Evolutionary conservation across 2,329 filamentous ascomycete genomes (phyloP).

Genomic region (Helicocarpus griseus): DNA sequence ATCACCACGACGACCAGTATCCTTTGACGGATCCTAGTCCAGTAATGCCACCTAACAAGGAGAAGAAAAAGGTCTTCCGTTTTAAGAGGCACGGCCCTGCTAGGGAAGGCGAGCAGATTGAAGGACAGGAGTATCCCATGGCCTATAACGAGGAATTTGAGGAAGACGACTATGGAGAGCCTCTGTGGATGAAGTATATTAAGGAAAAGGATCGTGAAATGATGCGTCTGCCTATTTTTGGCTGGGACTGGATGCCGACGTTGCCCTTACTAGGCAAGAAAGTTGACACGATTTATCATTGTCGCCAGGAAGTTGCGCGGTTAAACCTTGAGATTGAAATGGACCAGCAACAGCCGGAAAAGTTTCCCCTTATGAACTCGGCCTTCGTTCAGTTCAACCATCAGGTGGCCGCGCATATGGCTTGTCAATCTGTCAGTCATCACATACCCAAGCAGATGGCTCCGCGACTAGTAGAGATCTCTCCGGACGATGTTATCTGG

Average conservation of each 20-base stretch:
- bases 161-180: conserved; percentile 53
- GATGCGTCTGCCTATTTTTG: conserved; percentile 60
- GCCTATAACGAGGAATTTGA: conserved; percentile 55
- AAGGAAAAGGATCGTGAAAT: conserved; percentile 74
- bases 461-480: conserved; percentile 84
- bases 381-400: conserved; percentile 99
- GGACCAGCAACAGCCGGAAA: conserved; percentile 76
- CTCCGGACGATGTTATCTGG: conserved; percentile 88
- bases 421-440: conserved; percentile 82
- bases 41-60: conserved; percentile 11
- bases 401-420: conserved; percentile 96
- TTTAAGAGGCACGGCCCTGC: conserved; percentile 5
- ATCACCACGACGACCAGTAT: conserved; percentile 22
- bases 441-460: conserved; percentile 91
- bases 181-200: conserved; percentile 75
- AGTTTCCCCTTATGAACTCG: conserved; percentile 86
- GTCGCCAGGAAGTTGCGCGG: conserved; percentile 72
- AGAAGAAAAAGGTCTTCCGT: conserved; percentile 2
- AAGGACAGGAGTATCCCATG: conserved; percentile 45
- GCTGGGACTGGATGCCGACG: conserved; percentile 60
- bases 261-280: conserved; percentile 77
- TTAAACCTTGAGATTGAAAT: conserved; percentile 86
- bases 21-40: conserved; percentile 25
- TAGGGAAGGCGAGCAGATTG: conserved; percentile 17
- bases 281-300: conserved; percentile 90